Conservation (phyloP, 129 eudicot genomes). For the Escallonia rubra region DNA sequence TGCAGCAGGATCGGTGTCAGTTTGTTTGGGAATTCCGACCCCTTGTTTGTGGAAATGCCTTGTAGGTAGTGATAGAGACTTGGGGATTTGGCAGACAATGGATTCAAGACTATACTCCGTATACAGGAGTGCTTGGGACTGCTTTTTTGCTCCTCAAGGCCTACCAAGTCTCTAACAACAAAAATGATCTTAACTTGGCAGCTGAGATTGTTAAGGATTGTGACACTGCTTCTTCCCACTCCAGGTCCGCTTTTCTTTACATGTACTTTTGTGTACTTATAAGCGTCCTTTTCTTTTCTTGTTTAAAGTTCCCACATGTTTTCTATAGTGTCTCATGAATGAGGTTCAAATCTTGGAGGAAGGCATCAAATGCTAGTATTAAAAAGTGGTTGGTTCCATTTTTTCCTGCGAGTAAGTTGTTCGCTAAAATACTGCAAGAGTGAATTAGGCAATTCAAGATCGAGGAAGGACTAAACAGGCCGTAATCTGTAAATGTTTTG, state of each 20-base stretch:
- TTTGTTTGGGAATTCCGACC: slow-evolving; percentile 3
- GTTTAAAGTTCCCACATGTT: background rate
- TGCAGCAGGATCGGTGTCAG: too few relatives aligned
- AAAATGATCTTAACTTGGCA: slow-evolving; percentile 44
- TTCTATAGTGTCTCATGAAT: too few relatives aligned
- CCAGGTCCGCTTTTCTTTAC: slow-evolving; percentile 33
- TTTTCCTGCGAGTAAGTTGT: too few relatives aligned
- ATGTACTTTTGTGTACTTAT: background rate
- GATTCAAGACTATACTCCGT: slow-evolving; percentile 36
- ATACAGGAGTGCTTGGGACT: slow-evolving; percentile 58
- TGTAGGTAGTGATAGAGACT: slow-evolving; percentile 57
- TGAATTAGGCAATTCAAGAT: background rate
- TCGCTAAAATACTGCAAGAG: too few relatives aligned
- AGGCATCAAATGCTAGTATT: background rate
- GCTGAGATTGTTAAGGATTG: slow-evolving; percentile 71
- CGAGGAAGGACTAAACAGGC: background rate
- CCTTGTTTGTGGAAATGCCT: slow-evolving; percentile 30
- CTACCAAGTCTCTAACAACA: slow-evolving; percentile 38
- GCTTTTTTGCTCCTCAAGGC: slow-evolving; percentile 60
- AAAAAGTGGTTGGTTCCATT: too few relatives aligned
- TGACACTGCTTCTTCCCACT: slow-evolving; percentile 46
- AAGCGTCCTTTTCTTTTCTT: background rate
- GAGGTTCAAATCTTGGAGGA: background rate
- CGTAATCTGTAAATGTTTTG: background rate
- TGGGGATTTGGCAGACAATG: slow-evolving; percentile 47